Base-by-base conservation (phyloP, 768 basidiomycete genomes). In the Phaeotremella fagi region DNA sequence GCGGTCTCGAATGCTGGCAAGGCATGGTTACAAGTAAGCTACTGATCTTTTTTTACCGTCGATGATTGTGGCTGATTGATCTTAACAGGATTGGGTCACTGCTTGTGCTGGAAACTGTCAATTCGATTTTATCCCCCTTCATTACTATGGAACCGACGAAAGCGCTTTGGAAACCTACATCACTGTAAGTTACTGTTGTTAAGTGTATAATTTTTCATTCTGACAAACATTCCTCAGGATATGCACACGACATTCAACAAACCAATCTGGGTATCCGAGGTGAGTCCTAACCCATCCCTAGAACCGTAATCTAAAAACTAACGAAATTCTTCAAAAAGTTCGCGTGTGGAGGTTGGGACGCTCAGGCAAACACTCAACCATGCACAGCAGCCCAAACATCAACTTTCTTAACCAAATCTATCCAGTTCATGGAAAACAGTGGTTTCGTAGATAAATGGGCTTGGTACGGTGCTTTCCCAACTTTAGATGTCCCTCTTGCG, bases 91-190 rank as follows among this genome's bases (percentile, higher is more conserved):
- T 45, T 71, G 70, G 64, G 37, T 63, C 33, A 47, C 47, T 5
- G 66, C 64, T n/a, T 71, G 70, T 54, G 65, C 37, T 3, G 66
- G 67, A 4, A 41, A 54, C 2, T 71, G 70, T 48, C 44, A 56
- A 45, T 68, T 59, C 54, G 70, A 68, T 42, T 68, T 71, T 35
- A 42, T 68, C 25, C 64, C 70, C 3, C 59, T 66, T 27, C 70
- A 71, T 33, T 71, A 61, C 37, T 71, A 71, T 45, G 70, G 70
- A 38, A 63, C 56, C 18, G 47, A 59, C 29, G 64, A 62, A 1
- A 31, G 53, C 28, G 62, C 57, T 14, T 35, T 66, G 35, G 59
- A 62, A 48, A 24, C 43, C 2, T 59, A 62, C 44, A 50, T 52
- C 54, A 55, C 60, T 41, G 59, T 57, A 52, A 49, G 60, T 51